Conservation (phyloP, 2,329 filamentous ascomycete species). For the Colletotrichum cuscutae region DNA sequence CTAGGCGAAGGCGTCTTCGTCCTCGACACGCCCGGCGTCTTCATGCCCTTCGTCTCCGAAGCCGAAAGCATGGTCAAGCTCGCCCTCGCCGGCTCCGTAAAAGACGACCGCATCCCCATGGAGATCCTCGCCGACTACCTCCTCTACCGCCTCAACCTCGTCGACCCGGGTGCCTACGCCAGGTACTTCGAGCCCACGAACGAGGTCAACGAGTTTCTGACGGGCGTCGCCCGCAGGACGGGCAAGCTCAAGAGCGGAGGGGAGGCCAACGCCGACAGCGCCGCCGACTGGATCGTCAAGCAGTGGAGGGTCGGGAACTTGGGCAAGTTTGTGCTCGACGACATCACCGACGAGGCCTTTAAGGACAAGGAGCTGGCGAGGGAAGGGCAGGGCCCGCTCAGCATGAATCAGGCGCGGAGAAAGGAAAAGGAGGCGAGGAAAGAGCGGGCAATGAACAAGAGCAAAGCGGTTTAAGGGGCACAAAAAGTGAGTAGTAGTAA, state of each 20-base stretch:
- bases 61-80: slow-evolving; percentile 93
- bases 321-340: slow-evolving; percentile 83
- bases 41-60: slow-evolving; percentile 89
- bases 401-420: slow-evolving; percentile 76
- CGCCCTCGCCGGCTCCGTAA: slow-evolving; percentile 90
- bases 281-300: slow-evolving; percentile 83
- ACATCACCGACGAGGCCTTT: slow-evolving; percentile 71
- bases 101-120: slow-evolving; percentile 83
- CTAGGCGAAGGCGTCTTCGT: slow-evolving; percentile 78
- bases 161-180: slow-evolving; percentile 70
- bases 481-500: background rate
- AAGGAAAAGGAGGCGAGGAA: slow-evolving; percentile 68
- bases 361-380: slow-evolving; percentile 56
- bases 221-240: slow-evolving; percentile 75
- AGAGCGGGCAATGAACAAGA: slow-evolving; percentile 42
- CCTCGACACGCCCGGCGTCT: slow-evolving; percentile 93
- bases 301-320: slow-evolving; percentile 83
- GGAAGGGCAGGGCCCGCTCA: slow-evolving; percentile 59
- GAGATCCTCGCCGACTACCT: slow-evolving; percentile 90
- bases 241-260: slow-evolving; percentile 83
- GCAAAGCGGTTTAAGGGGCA: slow-evolving; percentile 15
- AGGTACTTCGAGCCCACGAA: slow-evolving; percentile 80
- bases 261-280: slow-evolving; percentile 73
- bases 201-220: slow-evolving; percentile 79
- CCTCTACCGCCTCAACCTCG: slow-evolving; percentile 82